Evolutionary conservation across 2,329 filamentous ascomycete species (phyloP).

Genomic region (Lachnellula cervina): DNA sequence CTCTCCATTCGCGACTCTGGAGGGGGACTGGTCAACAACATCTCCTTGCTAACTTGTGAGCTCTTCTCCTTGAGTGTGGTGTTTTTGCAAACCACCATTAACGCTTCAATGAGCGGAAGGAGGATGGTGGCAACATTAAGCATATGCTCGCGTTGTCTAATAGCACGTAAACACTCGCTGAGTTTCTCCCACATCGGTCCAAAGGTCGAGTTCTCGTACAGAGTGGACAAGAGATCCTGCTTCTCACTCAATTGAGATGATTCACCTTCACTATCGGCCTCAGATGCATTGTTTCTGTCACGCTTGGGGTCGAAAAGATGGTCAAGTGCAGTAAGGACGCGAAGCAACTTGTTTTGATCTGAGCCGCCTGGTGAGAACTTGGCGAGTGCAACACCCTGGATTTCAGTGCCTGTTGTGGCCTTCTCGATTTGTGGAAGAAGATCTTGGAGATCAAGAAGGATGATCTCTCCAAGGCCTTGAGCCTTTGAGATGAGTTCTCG

Average conservation of each 20-base stretch:
- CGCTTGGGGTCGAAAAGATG: conserved; percentile 88
- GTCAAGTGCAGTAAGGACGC: conserved; percentile 88
- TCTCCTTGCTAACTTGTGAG: conserved; percentile 53
- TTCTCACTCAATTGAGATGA: conserved; percentile 57
- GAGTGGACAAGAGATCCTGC: conserved; percentile 76
- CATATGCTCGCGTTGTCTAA: conserved; percentile 90
- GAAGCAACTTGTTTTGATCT: conserved; percentile 91
- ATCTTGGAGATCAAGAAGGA: conserved; percentile 78
- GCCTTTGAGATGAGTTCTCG: conserved; percentile 86
- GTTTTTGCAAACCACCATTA: conserved; percentile 99
- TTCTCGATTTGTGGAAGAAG: conserved; percentile 81
- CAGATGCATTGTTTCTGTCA: conserved; percentile 41
- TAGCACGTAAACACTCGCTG: conserved; percentile 80
- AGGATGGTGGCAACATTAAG: conserved; percentile 96
- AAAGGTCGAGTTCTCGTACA: conserved; percentile 91
- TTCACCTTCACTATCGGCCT: conserved; percentile 49
- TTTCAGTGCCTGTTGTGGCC: conserved; percentile 84
- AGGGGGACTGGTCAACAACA: conserved; percentile 68
- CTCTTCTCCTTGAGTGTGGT: conserved; percentile 53
- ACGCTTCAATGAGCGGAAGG: conserved; percentile 85
- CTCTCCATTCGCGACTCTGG: conserved; percentile 80
- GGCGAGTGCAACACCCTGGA: conserved; percentile 86
- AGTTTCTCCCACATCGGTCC: conserved; percentile 87
- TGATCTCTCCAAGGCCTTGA: conserved; percentile 75
- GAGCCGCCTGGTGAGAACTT: conserved; percentile 96